Conservation (phyloP, 345 rosid genomes). For the Dipteronia dyeriana region DNA sequence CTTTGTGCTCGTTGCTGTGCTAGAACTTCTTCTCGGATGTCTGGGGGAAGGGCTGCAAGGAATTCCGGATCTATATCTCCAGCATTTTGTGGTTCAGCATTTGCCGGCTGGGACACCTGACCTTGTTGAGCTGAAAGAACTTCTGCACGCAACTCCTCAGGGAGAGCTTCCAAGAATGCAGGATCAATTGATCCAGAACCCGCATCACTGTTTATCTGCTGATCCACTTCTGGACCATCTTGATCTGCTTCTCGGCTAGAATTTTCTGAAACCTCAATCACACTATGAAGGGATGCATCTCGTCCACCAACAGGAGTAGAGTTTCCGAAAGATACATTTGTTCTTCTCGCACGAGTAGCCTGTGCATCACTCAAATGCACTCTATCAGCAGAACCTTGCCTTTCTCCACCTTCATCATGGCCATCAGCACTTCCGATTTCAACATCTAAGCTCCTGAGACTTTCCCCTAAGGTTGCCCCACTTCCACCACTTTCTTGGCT, state of each 20-base stretch:
- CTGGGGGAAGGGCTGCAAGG: slow-evolving; percentile 98
- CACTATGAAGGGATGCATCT: slow-evolving; percentile 83
- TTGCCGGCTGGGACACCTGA: slow-evolving; percentile 76
- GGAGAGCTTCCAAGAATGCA: slow-evolving; percentile 96
- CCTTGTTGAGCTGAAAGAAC: slow-evolving; percentile 93
- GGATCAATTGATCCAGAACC: slow-evolving; percentile 90
- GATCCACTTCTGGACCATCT: slow-evolving; percentile 64
- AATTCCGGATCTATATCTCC: slow-evolving; percentile 97
- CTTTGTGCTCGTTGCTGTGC: slow-evolving; percentile 97
- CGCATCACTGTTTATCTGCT: slow-evolving; percentile 58
- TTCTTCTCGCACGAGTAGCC: slow-evolving; percentile 67
- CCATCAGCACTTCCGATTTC: slow-evolving; percentile 99
- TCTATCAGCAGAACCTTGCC: slow-evolving; percentile 74
- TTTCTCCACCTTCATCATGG: slow-evolving; percentile 93
- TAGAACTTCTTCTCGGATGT: slow-evolving; percentile 89
- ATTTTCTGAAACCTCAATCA: slow-evolving; percentile 92
- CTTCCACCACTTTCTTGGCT: slow-evolving; percentile 98
- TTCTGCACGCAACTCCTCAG: slow-evolving; percentile 95
- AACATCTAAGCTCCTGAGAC: slow-evolving; percentile 95
- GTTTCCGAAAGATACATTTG: slow-evolving; percentile 55
- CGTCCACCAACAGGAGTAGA: slow-evolving; percentile 56
- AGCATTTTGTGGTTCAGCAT: slow-evolving; percentile 60
- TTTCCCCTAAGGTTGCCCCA: slow-evolving; percentile 95
- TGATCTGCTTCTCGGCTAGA: slow-evolving; percentile 85
- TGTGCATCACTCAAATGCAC: slow-evolving; percentile 55